phyloP scores from a whole-genome alignment of 225 moss, liverwort and hornwort genomes.

The Marchantia paleacea region DNA sequence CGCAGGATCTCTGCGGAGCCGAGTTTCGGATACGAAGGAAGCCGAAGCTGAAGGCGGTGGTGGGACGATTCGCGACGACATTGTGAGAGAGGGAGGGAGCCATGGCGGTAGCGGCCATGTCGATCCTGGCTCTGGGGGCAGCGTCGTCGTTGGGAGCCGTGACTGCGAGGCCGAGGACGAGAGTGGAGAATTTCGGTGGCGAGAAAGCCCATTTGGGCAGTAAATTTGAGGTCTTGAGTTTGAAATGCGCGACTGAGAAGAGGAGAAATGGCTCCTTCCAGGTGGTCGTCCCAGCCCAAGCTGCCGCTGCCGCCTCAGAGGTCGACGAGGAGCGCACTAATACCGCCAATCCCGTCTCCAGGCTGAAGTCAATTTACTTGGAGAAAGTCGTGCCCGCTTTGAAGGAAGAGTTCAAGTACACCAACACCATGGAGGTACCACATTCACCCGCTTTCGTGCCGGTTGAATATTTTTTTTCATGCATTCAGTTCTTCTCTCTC shows the following conservation, averaged over 20 bases:
- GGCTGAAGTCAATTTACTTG: slow-evolving; percentile 56
- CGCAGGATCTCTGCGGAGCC: not conserved
- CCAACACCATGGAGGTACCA: slow-evolving; percentile 54
- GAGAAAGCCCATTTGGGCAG: slow-evolving; percentile 14
- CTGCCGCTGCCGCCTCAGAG: slow-evolving; percentile 32
- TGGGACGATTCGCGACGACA: no score
- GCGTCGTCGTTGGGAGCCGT: not conserved
- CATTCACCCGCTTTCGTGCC: no score
- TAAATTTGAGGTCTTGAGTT: not conserved
- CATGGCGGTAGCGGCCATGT: not conserved
- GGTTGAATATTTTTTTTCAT: not conserved
- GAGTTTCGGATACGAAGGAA: no score
- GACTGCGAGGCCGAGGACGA: not conserved
- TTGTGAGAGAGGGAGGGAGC: not conserved
- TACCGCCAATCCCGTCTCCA: slow-evolving; percentile 39
- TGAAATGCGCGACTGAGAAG: not conserved
- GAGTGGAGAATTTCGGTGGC: not conserved
- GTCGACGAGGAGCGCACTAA: slow-evolving; percentile 22
- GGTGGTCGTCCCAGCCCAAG: slow-evolving; percentile 4
- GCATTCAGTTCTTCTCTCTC: no score
- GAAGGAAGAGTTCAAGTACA: slow-evolving; percentile 87
- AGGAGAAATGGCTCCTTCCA: not conserved
- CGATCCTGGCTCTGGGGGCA: not conserved
- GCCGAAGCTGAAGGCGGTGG: no score
- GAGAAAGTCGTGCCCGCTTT: slow-evolving; percentile 64